These are phyloP conservation scores for Straminergon stramineum DNA, from an alignment of 225 moss, liverwort and hornwort genomes.

Conservation along the genomic window DNA sequence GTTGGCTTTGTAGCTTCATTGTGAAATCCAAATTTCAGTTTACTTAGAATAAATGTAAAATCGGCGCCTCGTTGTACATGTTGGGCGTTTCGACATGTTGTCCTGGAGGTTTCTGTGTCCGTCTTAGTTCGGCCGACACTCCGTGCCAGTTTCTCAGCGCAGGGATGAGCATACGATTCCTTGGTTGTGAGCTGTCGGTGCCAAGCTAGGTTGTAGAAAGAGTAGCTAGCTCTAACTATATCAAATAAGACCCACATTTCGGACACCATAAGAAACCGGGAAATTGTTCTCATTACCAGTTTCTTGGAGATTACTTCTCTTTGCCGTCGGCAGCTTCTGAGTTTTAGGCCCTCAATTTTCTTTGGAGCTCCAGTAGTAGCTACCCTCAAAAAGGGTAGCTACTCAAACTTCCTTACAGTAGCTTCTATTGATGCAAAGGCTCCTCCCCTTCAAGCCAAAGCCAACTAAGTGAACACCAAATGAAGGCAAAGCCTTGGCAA, in stretches of 20 bases:
- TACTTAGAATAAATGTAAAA: background rate
- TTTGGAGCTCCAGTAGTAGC: background rate
- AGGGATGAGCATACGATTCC: background rate
- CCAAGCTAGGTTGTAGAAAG: background rate
- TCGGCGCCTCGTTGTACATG: background rate
- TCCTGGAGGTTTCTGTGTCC: background rate
- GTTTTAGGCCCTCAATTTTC: background rate
- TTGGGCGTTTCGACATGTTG: too few relatives aligned
- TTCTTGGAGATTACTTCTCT: background rate
- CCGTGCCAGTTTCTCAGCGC: background rate
- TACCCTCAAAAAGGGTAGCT: too few relatives aligned
- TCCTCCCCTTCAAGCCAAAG: rapidly evolving
- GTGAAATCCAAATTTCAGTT: background rate
- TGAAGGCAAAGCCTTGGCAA: background rate
- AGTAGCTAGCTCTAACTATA: background rate
- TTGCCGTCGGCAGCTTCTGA: background rate
- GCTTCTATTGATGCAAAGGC: background rate
- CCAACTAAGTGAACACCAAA: background rate
- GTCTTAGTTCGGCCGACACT: background rate
- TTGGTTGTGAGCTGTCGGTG: background rate
- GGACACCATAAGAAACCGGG: background rate
- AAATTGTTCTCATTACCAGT: background rate
- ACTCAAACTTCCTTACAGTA: background rate
- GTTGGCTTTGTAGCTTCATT: background rate
- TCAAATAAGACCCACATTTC: background rate